A percentile compares a stretch with the other conserved stretches of the same genome.
phyloP scores from a whole-genome alignment of 2,329 filamentous ascomycete species.

The Apiospora malaysiana region DNA sequence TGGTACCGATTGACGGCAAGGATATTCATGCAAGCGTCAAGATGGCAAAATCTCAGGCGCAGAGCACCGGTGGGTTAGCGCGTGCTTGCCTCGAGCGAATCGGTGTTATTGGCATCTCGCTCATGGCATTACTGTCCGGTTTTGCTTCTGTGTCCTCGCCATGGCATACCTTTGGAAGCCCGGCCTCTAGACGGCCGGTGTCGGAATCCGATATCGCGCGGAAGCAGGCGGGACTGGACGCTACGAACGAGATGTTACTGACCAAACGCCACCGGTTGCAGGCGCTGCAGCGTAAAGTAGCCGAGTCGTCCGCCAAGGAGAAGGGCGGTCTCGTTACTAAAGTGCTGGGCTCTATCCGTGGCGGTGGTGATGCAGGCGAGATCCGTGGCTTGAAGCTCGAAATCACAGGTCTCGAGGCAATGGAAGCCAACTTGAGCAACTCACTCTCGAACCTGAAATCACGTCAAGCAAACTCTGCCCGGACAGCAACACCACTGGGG shows the following conservation, averaged over 20 bases:
- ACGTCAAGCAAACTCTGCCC: slow-evolving; percentile 67
- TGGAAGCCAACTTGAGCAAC: slow-evolving; percentile 73
- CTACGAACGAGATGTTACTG: slow-evolving; percentile 78
- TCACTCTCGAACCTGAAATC: slow-evolving; percentile 68
- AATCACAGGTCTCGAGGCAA: slow-evolving; percentile 79
- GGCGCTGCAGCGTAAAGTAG: slow-evolving; percentile 68
- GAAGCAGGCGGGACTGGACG: slow-evolving; percentile 79
- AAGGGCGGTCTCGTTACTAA: slow-evolving; percentile 72
- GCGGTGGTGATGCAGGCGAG: slow-evolving; percentile 65
- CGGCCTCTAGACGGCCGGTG: slow-evolving; percentile 61
- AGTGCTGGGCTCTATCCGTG: slow-evolving; percentile 73
- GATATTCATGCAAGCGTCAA: slow-evolving; percentile 47
- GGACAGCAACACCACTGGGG: slow-evolving; percentile 71
- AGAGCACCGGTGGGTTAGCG: slow-evolving; percentile 47
- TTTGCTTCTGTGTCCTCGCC: slow-evolving; percentile 88
- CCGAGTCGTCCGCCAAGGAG: slow-evolving; percentile 45
- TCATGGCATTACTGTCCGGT: slow-evolving; percentile 88
- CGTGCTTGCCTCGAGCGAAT: slow-evolving; percentile 70
- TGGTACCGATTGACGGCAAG: slow-evolving; percentile 56
- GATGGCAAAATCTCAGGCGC: slow-evolving; percentile 47
- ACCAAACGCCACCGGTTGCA: slow-evolving; percentile 77
- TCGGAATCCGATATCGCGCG: slow-evolving; percentile 77
- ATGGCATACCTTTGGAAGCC: slow-evolving; percentile 81
- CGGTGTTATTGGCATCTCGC: slow-evolving; percentile 81
- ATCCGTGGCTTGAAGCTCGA: slow-evolving; percentile 72